These are phyloP conservation scores for Xylariaceae sp. DNA, from an alignment of 2,329 filamentous ascomycete genomes.

Conservation along the genomic window DNA sequence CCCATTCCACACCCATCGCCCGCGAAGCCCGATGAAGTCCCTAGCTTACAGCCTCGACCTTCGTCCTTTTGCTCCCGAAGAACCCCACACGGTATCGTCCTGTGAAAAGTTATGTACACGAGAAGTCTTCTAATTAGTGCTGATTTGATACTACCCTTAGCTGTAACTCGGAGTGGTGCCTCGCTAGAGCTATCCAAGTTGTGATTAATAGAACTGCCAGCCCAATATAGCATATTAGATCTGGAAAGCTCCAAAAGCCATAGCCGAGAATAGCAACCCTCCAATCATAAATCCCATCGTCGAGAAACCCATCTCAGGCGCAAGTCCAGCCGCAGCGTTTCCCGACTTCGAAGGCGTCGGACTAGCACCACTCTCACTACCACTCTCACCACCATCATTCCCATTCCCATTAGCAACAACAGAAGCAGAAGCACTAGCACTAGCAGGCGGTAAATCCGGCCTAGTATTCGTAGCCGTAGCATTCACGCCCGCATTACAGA, in stretches of 20 bases:
- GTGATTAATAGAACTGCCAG: too few species aligned
- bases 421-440: conserved; percentile 43
- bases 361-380: conserved; percentile 15
- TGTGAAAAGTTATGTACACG: too few species aligned
- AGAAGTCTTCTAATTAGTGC: too few species aligned
- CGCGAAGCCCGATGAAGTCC: too few species aligned
- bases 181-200: too few species aligned
- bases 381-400: conserved; percentile 13
- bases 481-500: conserved; percentile 52
- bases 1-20: too few species aligned
- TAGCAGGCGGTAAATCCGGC: conserved; percentile 30
- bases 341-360: conserved; percentile 25
- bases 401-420: conserved; percentile 37
- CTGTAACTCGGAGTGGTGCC: too few species aligned
- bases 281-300: conserved; percentile 46
- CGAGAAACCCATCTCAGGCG: conserved; percentile 36
- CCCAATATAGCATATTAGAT: conserved; percentile 33
- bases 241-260: conserved; percentile 39
- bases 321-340: conserved; percentile 31
- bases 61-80: too few species aligned
- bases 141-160: too few species aligned
- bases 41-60: too few species aligned
- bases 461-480: conserved; percentile 37
- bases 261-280: conserved; percentile 47
- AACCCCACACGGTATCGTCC: too few species aligned